These are phyloP conservation scores for Aegilops umbellulata DNA, from an alignment of 176 grass and related monocot species.

Conservation along the genomic window DNA sequence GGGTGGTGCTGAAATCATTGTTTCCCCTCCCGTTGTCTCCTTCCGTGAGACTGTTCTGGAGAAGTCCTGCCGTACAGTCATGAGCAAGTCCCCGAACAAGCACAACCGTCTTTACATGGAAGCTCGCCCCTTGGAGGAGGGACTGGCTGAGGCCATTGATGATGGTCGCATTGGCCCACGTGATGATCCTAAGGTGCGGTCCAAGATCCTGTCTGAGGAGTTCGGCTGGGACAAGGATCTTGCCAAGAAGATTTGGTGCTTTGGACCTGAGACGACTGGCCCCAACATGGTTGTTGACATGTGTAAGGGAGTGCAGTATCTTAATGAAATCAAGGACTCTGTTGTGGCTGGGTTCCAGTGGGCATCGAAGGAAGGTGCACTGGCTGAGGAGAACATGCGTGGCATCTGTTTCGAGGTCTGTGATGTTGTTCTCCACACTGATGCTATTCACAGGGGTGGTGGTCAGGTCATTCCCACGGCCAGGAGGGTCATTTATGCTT, in stretches of 20 bases:
- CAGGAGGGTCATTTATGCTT: slow-evolving; percentile 70
- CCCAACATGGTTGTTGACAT: slow-evolving; percentile 89
- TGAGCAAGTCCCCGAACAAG: slow-evolving; percentile 86
- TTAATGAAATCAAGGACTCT: slow-evolving; percentile 86
- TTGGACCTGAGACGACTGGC: slow-evolving; percentile 78
- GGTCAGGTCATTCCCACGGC: slow-evolving; percentile 77
- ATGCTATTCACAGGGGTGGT: slow-evolving; percentile 84
- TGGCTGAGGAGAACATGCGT: slow-evolving; percentile 84
- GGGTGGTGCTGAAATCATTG: slow-evolving; percentile 76
- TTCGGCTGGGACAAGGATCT: slow-evolving; percentile 87
- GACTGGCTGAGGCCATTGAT: slow-evolving; percentile 74
- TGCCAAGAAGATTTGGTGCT: slow-evolving; percentile 92
- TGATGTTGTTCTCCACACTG: slow-evolving; percentile 83
- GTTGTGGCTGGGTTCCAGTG: slow-evolving; percentile 86
- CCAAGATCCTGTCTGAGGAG: slow-evolving; percentile 69
- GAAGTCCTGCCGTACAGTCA: slow-evolving; percentile 71
- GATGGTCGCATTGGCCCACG: slow-evolving; percentile 59
- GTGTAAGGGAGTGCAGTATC: slow-evolving; percentile 90
- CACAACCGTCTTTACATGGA: slow-evolving; percentile 88
- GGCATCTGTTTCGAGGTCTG: slow-evolving; percentile 79
- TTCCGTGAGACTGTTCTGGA: slow-evolving; percentile 91
- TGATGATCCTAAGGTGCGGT: slow-evolving; percentile 67
- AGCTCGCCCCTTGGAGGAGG: slow-evolving; percentile 66
- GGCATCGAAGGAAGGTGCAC: slow-evolving; percentile 75
- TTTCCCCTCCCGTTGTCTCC: slow-evolving; percentile 69